phyloP scores from a whole-genome alignment of 2,329 filamentous ascomycete genomes.

The Boeremia exigua region DNA sequence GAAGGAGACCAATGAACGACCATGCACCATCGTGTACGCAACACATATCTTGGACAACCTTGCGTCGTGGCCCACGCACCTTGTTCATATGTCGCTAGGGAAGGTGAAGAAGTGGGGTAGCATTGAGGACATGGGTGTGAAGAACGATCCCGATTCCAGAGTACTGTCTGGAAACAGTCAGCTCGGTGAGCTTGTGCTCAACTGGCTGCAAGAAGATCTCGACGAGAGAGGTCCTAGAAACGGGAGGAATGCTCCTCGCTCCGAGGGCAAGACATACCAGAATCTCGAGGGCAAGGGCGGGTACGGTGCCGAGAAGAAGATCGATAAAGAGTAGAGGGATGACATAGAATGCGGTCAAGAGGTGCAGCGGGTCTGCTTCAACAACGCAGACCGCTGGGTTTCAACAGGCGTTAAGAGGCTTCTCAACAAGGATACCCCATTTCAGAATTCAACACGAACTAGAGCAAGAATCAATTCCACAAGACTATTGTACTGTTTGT shows the following conservation, averaged over 20 bases:
- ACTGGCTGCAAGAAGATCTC: conserved; percentile 85
- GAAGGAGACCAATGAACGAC: conserved; percentile 78
- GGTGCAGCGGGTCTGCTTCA: conserved; percentile 29
- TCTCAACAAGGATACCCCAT: conserved; percentile 49
- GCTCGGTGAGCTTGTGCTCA: conserved; percentile 84
- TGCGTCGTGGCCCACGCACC: conserved; percentile 90
- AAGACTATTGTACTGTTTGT: too few species aligned
- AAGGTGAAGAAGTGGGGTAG: conserved; percentile 84
- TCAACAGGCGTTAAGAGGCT: conserved; percentile 33
- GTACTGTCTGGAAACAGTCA: conserved; percentile 74
- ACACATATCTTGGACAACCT: conserved; percentile 97
- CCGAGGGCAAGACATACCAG: conserved; percentile 70
- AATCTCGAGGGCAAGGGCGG: conserved; percentile 65
- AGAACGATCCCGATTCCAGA: conserved; percentile 49
- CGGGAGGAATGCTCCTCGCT: conserved; percentile 51
- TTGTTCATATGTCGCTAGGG: conserved; percentile 94
- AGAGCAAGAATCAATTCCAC: neutral
- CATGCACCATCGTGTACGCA: conserved; percentile 94
- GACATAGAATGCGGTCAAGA: neutral
- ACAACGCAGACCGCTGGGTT: conserved; percentile 27
- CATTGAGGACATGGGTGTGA: conserved; percentile 65
- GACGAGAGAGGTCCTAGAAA: conserved; percentile 78
- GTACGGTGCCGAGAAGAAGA: conserved; percentile 64
- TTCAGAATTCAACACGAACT: conserved; percentile 37
- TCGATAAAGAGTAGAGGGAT: conserved; percentile 9